Evolutionary conservation across 1,284 basidiomycete genomes (phyloP), one percentile per base, ranked within the genome.

Genomic region (Moesziomyces sp.): DNA sequence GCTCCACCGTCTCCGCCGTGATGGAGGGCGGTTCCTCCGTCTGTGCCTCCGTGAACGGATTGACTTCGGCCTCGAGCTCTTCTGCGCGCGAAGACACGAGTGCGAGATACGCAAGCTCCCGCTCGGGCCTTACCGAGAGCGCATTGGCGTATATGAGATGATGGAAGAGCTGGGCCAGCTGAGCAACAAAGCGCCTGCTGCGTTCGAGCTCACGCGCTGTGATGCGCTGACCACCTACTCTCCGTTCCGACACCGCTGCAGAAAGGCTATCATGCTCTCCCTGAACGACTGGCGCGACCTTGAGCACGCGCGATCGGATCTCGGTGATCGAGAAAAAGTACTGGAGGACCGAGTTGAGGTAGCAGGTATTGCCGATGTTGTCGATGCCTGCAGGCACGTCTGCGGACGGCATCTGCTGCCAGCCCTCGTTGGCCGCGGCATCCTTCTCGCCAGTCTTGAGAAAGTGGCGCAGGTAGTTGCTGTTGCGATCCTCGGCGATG

Each of bases 251-350:
- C 6, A 23, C 30, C 28, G 23, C 34, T 13, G 38, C 45, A 6
- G 53, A 56, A 5, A 50, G n/a, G 21, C 58, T 30, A 5, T 19
- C 48, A 9, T 44, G 45, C n/a, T 28, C 53, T 40, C 88, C 88
- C 34, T 87, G 83, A 58, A 88, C 87, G 23, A 87, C 87, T 19
- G 66, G 55, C 11, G 77, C 76, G 85, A 91, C 87, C 2, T 89
- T 88, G 26, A 88, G 85, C 18, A 96, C 89, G 8, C 91, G 90
- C 11, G 91, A 90, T 43, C 94, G 89, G 28, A 97, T 87, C 49
- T 93, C 92, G 79, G 89, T 91, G 84, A 97, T 93, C n/a, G 93
- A 94, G 84, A 94, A 96, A 83, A 97, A 94, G 84, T 97, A 97
- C 89, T 95, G 84, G 16, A 93, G 86, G 24, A 94, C 85, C 19